These are phyloP conservation scores for Abortiporus biennis DNA, from an alignment of 1,284 basidiomycete genomes.

Conservation along the genomic window DNA sequence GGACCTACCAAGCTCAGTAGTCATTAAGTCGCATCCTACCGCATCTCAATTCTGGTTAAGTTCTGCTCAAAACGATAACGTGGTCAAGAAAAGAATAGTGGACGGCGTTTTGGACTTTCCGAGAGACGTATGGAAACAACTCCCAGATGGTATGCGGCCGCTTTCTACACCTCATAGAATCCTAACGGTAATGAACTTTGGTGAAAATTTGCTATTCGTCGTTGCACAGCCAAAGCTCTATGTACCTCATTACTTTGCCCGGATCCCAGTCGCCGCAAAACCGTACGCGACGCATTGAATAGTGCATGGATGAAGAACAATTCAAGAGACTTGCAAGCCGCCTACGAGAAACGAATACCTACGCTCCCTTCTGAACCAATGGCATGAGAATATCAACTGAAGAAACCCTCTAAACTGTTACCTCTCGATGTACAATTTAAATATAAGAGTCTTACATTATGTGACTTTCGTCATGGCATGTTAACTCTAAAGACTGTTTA, in stretches of 20 bases:
- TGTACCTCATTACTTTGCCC: conserved; percentile 52
- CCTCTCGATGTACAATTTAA: no score
- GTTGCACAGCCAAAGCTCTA: conserved; percentile 45
- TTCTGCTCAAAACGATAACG: conserved; percentile 45
- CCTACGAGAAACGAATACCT: conserved; percentile 51
- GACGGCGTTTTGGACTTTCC: conserved; percentile 53
- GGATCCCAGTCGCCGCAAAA: conserved; percentile 50
- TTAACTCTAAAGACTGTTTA: neutral
- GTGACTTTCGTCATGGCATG: no score
- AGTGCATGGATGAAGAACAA: conserved; percentile 62
- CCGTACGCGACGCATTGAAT: conserved; percentile 50
- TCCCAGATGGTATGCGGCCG: conserved; percentile 50
- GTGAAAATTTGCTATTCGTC: neutral
- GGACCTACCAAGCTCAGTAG: conserved; percentile 15
- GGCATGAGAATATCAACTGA: no score
- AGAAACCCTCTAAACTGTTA: no score
- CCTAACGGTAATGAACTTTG: neutral
- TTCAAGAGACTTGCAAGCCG: conserved; percentile 46
- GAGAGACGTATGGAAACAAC: conserved; percentile 42
- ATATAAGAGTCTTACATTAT: no score
- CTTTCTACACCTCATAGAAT: neutral
- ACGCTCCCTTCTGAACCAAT: conserved; percentile 11
- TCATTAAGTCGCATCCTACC: conserved; percentile 25
- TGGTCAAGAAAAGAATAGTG: conserved; percentile 64
- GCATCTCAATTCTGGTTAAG: conserved; percentile 38